A percentile compares a stretch with the other conserved stretches of the same genome.
These are phyloP conservation scores for Collybia sp. DNA, from an alignment of 768 basidiomycete genomes.

Conservation along the genomic window DNA sequence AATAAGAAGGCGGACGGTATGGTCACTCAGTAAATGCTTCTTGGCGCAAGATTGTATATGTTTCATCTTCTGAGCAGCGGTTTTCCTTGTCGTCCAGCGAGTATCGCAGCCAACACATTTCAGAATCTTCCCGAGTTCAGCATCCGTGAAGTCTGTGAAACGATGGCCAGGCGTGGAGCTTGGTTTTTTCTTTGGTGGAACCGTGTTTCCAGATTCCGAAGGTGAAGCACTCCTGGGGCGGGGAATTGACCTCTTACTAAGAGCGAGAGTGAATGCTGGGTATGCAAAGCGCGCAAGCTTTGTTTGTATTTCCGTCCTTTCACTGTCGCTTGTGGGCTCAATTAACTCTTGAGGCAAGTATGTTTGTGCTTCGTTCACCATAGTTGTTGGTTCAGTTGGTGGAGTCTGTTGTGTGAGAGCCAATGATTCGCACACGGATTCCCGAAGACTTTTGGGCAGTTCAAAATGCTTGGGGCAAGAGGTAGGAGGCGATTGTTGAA, in stretches of 20 bases:
- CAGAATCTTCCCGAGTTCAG: constrained; percentile 40
- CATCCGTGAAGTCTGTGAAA: constrained; percentile 36
- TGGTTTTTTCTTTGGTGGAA: constrained; percentile 9
- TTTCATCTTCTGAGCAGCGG: constrained; percentile 50
- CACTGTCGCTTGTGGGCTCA: constrained; percentile 17
- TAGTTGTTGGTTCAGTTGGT: not conserved
- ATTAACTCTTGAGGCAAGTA: not conserved
- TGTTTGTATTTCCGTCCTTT: constrained; percentile 15
- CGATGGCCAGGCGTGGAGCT: constrained; percentile 9
- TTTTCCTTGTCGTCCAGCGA: constrained; percentile 70
- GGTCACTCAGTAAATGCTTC: constrained; percentile 47
- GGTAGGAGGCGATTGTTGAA: too few species aligned
- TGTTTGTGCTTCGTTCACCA: not conserved
- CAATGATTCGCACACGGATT: too few species aligned
- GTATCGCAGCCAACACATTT: constrained; percentile 64
- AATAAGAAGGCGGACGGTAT: constrained; percentile 51
- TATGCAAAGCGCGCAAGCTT: constrained; percentile 40
- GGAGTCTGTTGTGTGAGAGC: too few species aligned
- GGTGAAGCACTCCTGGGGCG: too few species aligned
- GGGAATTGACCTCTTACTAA: too few species aligned
- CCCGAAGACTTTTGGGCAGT: too few species aligned
- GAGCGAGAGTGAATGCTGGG: not conserved
- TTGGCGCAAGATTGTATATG: constrained; percentile 70
- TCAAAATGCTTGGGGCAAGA: too few species aligned
- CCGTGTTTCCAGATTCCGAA: constrained; percentile 6